These are phyloP conservation scores for Macroventuria anomochaeta DNA, from an alignment of 2,329 filamentous ascomycete species.

Conservation along the genomic window DNA sequence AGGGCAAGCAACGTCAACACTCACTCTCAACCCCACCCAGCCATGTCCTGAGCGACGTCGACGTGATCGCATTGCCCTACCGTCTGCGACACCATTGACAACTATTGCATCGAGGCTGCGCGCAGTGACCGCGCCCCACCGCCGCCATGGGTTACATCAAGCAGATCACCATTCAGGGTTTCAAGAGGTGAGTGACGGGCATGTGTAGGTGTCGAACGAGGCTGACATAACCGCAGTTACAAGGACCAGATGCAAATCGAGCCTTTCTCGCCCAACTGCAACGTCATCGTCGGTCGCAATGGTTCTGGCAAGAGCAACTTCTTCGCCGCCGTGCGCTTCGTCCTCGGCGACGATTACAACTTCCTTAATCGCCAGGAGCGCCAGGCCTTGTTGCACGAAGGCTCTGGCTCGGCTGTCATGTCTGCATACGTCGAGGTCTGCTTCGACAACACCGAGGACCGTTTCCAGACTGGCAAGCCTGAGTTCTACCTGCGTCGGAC, in stretches of 20 bases:
- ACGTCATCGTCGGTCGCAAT: slow-evolving; percentile 98
- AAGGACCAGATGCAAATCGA: slow-evolving; percentile 99
- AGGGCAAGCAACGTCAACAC: slow-evolving; percentile 13
- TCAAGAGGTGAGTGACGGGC: slow-evolving; percentile 77
- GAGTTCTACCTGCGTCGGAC: slow-evolving; percentile 91
- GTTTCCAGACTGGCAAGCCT: slow-evolving; percentile 90
- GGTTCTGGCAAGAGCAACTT: slow-evolving; percentile 99
- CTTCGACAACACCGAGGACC: slow-evolving; percentile 96
- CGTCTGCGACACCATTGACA: background rate
- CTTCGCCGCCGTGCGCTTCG: slow-evolving; percentile 98
- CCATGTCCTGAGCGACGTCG: slow-evolving; percentile 27
- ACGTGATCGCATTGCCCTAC: slow-evolving; percentile 19
- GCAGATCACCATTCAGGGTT: slow-evolving; percentile 99
- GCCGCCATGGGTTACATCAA: slow-evolving; percentile 76
- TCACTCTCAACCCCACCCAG: slow-evolving; percentile 18
- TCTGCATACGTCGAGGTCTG: slow-evolving; percentile 99
- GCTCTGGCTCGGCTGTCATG: slow-evolving; percentile 96
- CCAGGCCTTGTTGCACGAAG: slow-evolving; percentile 95
- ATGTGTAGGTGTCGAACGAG: background rate
- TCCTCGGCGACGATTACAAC: slow-evolving; percentile 95
- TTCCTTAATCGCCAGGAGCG: slow-evolving; percentile 96
- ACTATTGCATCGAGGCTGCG: slow-evolving; percentile 2
- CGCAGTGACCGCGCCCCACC: slow-evolving; percentile 21
- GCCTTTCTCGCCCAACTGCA: slow-evolving; percentile 95
- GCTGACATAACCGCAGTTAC: slow-evolving; percentile 68